Evolutionary conservation across 805 yeast genomes (phyloP).

Genomic region (Kodamaea fukazawae): DNA sequence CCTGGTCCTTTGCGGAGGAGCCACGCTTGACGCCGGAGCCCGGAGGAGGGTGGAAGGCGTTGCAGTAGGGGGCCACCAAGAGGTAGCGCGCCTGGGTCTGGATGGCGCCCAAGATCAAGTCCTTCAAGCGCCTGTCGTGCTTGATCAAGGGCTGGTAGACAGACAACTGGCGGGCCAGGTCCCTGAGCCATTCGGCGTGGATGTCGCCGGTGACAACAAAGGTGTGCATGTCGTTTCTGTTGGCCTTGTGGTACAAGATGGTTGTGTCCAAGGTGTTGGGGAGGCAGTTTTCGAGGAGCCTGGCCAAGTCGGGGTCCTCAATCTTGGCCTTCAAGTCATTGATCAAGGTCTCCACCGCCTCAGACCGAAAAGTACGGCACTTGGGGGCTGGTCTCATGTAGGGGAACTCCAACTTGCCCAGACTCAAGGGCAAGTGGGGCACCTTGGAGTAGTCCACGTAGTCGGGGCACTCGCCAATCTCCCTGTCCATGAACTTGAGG

Average conservation of each 20-base stretch:
- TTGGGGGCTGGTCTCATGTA: constrained; percentile 69
- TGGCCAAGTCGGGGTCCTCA: constrained; percentile 61
- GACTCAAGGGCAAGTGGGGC: constrained; percentile 55
- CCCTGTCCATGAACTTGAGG: constrained; percentile 3
- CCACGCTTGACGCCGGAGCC: constrained; percentile 47
- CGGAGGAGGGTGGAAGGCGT: constrained; percentile 86
- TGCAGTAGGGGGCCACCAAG: constrained; percentile 70
- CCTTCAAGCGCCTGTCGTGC: constrained; percentile 47
- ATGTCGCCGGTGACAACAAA: constrained; percentile 91
- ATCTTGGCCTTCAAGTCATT: constrained; percentile 49
- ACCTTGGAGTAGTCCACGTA: constrained; percentile 58
- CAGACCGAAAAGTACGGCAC: constrained; percentile 72
- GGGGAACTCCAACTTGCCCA: constrained; percentile 57
- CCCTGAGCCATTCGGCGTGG: constrained; percentile 91
- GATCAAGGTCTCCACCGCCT: constrained; percentile 60
- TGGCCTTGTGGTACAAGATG: constrained; percentile 59
- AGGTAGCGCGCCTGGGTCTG: constrained; percentile 72
- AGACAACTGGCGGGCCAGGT: constrained; percentile 77
- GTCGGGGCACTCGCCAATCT: constrained; percentile 47
- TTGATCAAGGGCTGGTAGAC: constrained; percentile 65
- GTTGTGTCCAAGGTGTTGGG: constrained; percentile 92
- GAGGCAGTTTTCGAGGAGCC: constrained; percentile 75
- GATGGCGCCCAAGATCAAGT: constrained; percentile 72
- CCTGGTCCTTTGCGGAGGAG: constrained; percentile 58
- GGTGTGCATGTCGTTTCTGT: constrained; percentile 37